These are phyloP conservation scores for Amaranthus palmeri DNA, from an alignment of 148 eudicot genomes.

Conservation along the genomic window DNA sequence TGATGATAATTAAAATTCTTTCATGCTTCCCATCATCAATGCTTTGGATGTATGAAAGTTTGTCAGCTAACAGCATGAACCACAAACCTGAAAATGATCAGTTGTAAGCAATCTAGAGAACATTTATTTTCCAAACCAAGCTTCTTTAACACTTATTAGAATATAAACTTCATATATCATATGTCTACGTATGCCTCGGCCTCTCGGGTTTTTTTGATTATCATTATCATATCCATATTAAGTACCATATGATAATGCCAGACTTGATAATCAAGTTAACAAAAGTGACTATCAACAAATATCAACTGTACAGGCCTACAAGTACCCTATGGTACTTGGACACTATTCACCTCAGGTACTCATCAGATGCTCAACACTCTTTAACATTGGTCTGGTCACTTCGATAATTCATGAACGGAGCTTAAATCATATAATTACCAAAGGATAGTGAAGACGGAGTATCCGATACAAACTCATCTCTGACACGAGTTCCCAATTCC, in stretches of 20 bases:
- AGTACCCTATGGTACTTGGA: too few species aligned
- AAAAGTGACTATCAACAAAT: neutral
- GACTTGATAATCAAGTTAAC: neutral
- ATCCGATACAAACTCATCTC: too few species aligned
- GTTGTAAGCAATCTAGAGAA: slow-evolving; percentile 1
- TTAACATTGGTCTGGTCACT: too few species aligned
- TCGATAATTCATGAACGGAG: too few species aligned
- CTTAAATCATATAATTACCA: too few species aligned
- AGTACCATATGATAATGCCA: neutral
- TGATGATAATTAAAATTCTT: neutral
- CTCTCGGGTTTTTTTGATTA: too few species aligned
- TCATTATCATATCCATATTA: neutral
- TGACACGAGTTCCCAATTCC: too few species aligned
- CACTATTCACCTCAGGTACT: too few species aligned
- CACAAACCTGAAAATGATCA: slow-evolving; percentile 15
- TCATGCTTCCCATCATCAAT: neutral
- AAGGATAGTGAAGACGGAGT: too few species aligned
- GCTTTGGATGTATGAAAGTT: slow-evolving; percentile 6
- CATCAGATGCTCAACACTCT: too few species aligned
- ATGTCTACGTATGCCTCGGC: neutral
- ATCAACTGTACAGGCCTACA: neutral
- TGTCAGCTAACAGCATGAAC: slow-evolving; percentile 3
- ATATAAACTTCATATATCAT: too few species aligned
- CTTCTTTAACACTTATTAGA: too few species aligned
- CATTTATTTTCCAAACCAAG: neutral